A percentile compares a stretch with the other conserved stretches of the same genome.
These are phyloP conservation scores for Violaceomyces palustris DNA, from an alignment of 1,284 basidiomycete genomes.

Conservation along the genomic window DNA sequence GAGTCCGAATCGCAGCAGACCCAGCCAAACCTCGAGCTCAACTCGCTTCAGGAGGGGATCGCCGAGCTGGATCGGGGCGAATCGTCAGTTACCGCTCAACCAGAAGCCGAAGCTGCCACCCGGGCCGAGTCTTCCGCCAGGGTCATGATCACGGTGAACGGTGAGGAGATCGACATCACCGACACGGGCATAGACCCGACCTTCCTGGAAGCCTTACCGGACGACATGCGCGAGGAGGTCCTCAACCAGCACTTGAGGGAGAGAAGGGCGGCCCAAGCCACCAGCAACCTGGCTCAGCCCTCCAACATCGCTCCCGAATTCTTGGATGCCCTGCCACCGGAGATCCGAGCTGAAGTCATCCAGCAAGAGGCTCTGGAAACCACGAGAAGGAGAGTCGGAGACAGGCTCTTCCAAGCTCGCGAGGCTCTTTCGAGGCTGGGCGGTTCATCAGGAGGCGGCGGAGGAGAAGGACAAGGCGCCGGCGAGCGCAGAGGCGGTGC, in stretches of 20 bases:
- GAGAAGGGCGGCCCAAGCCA: conserved; percentile 59
- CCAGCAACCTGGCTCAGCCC: conserved; percentile 58
- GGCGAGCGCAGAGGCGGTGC: conserved; percentile 33
- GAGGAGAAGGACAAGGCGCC: neutral
- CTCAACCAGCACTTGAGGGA: conserved; percentile 95
- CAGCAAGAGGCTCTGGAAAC: conserved; percentile 83
- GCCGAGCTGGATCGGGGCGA: conserved; percentile 6
- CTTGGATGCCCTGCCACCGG: conserved; percentile 88
- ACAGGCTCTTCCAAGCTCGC: conserved; percentile 5
- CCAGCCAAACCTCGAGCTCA: conserved; percentile 10
- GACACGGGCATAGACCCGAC: conserved; percentile 97
- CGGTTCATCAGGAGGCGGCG: neutral
- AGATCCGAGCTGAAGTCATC: conserved; percentile 92
- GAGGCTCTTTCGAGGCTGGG: neutral
- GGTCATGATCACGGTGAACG: conserved; percentile 63
- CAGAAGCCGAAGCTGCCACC: neutral
- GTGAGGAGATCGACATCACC: conserved; percentile 92
- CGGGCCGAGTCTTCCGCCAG: conserved; percentile 9
- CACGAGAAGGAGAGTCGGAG: conserved; percentile 55
- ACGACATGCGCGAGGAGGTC: conserved; percentile 98
- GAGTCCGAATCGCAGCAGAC: neutral
- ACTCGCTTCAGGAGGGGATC: conserved; percentile 11
- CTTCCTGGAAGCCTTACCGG: conserved; percentile 93
- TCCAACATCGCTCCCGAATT: conserved; percentile 91
- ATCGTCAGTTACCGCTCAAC: neutral